These are phyloP conservation scores for Leccinum variicolor DNA, from an alignment of 768 basidiomycete species.

Conservation along the genomic window DNA sequence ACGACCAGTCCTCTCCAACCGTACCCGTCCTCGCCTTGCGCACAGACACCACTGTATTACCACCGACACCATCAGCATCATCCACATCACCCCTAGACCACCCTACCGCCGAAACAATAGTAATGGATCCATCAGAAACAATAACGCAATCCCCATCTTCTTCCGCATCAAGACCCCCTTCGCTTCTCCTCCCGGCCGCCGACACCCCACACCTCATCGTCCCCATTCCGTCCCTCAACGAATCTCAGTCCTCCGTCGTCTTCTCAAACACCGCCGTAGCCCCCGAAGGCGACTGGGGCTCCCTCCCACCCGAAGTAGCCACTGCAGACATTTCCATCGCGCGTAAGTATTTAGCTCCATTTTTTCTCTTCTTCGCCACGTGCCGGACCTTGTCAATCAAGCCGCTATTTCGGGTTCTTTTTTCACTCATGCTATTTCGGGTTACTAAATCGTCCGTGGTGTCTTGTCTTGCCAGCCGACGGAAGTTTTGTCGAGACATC, in stretches of 20 bases:
- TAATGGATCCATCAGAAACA: slow-evolving; percentile 19
- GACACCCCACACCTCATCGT: slow-evolving; percentile 34
- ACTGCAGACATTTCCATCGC: slow-evolving; percentile 58
- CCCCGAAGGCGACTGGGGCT: slow-evolving; percentile 36
- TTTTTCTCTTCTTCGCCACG: slow-evolving; percentile 1
- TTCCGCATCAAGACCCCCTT: slow-evolving; percentile 19
- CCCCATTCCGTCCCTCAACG: slow-evolving; percentile 35
- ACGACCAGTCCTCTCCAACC: slow-evolving; percentile 17
- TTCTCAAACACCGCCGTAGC: slow-evolving; percentile 41
- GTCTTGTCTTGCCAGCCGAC: slow-evolving; percentile 47
- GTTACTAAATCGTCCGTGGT: slow-evolving; percentile 2
- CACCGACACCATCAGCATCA: slow-evolving; percentile 17
- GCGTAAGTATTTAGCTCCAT: slow-evolving; percentile 39
- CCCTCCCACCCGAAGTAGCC: slow-evolving; percentile 49
- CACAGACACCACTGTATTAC: slow-evolving; percentile 25
- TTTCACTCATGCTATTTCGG: neutral
- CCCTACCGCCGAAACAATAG: slow-evolving; percentile 17
- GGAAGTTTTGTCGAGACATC: slow-evolving; percentile 79
- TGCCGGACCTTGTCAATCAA: slow-evolving; percentile 6
- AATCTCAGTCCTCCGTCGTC: slow-evolving; percentile 41
- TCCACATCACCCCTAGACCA: slow-evolving; percentile 18
- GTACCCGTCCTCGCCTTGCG: slow-evolving; percentile 11
- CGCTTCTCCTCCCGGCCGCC: slow-evolving; percentile 9
- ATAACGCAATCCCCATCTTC: slow-evolving; percentile 9
- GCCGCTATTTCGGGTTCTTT: neutral